Evolutionary conservation across 2,329 filamentous ascomycete species (phyloP), one percentile per base, ranked within the genome.

Genomic region (Verticillium dahliae): DNA sequence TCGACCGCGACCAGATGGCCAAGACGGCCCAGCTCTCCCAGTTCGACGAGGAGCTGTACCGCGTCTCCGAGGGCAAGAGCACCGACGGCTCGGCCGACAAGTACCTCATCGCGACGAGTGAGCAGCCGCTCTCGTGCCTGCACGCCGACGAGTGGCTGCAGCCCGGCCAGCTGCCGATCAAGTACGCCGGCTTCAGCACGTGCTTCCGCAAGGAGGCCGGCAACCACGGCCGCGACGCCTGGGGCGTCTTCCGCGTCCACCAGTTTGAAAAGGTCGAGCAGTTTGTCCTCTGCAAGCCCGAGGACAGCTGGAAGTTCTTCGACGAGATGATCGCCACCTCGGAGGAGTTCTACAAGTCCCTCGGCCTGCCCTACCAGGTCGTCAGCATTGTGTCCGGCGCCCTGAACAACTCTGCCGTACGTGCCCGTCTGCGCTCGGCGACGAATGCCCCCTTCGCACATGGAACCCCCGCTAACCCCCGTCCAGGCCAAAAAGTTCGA

Each of bases 1-100:
- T 65, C 61, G 63, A 66, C 58, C 64, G 64, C 41, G 91, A 96
- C 58, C 89, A 92, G 74, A 99, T 99, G 95, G 93, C 90, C 63
- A 98, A 98, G 82, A 99, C 95, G 0, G 95, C 95, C 2, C 95
- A 99, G 78, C 86, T 99, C 33, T 92, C 95, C 68, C 91, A 97
- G 71, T 99, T 99, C 71, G 95, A 99, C 72, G 95, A 98, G 75
- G 94, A 98, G 76, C 81, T 99, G 59, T 99, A 99, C 84, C 98
- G 98, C 79, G 94, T 99, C 31, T 87, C 94, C 67, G 90, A 90
- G 34, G 45, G 45, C 45, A 52, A 22, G 18, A 50, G 22, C 73
- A 90, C 91, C 62, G 92, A 96, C 69, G 87, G 91, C 66, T 86
- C 91, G 69, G 91, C 90, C 58, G 95, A 98, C 78, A 97, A 97